phyloP scores from a whole-genome alignment of 1,284 basidiomycete genomes.

The Ganoderma lucidum region DNA sequence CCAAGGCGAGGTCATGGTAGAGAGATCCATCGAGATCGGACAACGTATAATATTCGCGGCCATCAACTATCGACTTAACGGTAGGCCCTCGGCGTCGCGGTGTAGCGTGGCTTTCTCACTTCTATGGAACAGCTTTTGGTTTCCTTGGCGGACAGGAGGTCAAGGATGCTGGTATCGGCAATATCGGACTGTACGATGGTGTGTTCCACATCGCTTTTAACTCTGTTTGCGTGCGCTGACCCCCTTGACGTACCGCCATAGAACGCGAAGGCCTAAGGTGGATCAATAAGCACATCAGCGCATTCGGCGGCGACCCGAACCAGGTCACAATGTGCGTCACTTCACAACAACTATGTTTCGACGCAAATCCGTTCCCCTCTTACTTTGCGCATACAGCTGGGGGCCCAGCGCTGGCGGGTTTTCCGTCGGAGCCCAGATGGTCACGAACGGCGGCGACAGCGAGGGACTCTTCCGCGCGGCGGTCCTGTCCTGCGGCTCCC shows the following conservation, averaged over 20 bases:
- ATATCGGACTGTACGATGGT: slow-evolving; percentile 51
- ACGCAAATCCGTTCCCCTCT: background rate
- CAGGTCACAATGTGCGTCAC: slow-evolving; percentile 42
- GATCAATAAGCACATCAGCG: slow-evolving; percentile 51
- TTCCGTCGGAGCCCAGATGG: slow-evolving; percentile 45
- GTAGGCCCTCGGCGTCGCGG: background rate
- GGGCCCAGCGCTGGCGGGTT: slow-evolving; percentile 52
- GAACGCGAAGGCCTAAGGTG: slow-evolving; percentile 56
- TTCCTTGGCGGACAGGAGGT: background rate
- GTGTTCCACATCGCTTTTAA: slow-evolving; percentile 35
- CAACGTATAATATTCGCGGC: background rate
- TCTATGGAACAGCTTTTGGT: background rate
- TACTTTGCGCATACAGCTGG: slow-evolving; percentile 37
- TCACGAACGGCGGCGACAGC: slow-evolving; percentile 43
- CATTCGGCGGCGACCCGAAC: slow-evolving; percentile 48
- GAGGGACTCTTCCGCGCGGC: slow-evolving; percentile 29
- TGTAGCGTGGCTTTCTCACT: too few relatives aligned
- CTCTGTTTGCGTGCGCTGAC: background rate
- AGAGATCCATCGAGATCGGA: background rate
- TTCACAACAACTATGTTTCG: too few relatives aligned
- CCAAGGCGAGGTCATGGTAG: background rate
- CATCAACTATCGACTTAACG: background rate
- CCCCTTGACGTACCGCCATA: background rate
- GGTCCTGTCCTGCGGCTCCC: background rate
- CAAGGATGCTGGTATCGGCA: background rate